Evolutionary conservation across 2,329 filamentous ascomycete genomes (phyloP).

Genomic region (Leptographium flavum): DNA sequence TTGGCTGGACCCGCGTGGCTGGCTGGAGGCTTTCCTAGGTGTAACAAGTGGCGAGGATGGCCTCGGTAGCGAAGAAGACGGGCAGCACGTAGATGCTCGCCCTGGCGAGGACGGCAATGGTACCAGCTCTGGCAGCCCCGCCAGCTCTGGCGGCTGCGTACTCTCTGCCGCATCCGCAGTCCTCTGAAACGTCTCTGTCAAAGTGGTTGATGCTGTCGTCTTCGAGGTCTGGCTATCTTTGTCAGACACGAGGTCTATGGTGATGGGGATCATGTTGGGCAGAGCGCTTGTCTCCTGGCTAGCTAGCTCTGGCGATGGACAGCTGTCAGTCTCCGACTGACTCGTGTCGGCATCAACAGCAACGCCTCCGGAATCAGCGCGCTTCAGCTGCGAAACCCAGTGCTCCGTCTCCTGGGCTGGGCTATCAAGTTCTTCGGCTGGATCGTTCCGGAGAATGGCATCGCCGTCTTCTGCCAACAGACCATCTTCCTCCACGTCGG

Average conservation of each 20-base stretch:
- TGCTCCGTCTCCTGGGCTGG: slow-evolving; percentile 45
- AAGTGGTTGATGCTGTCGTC: neutral
- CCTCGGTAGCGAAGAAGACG: neutral
- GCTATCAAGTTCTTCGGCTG: slow-evolving; percentile 15
- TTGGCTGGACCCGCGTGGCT: neutral
- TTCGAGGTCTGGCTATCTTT: neutral
- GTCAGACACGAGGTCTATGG: neutral
- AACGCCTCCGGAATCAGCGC: slow-evolving; percentile 31
- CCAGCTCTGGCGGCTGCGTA: neutral
- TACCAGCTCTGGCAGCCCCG: neutral
- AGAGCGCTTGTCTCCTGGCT: neutral
- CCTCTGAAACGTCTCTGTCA: neutral
- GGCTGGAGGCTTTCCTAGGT: too few relatives aligned
- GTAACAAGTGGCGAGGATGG: neutral
- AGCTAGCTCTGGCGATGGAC: too few relatives aligned
- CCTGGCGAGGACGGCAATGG: neutral
- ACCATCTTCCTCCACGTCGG: neutral
- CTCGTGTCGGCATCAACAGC: slow-evolving; percentile 31
- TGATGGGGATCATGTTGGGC: too few relatives aligned
- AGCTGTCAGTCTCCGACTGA: too few relatives aligned
- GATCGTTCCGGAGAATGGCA: too few relatives aligned
- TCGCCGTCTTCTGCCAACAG: neutral
- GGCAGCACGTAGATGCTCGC: neutral
- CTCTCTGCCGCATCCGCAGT: neutral
- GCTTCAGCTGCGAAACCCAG: slow-evolving; percentile 49